Conservation (phyloP, 2,329 filamentous ascomycete genomes). For the Ceratocystis variospora region DNA sequence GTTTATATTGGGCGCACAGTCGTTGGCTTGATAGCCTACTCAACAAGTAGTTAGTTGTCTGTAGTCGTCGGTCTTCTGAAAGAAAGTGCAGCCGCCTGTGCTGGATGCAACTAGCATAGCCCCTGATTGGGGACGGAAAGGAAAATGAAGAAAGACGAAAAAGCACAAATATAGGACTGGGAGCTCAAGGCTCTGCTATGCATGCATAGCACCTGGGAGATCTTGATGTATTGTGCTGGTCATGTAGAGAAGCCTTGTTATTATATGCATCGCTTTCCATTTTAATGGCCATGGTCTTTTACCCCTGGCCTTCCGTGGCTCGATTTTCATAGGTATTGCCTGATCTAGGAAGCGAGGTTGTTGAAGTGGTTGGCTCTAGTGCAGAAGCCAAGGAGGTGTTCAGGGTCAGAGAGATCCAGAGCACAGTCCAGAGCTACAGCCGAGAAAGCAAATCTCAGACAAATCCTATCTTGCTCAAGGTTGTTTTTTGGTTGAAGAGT, state of each 20-base stretch:
- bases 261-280: not conserved
- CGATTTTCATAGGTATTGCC: not conserved
- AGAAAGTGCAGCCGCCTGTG: not conserved
- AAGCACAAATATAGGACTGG: too few species aligned
- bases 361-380: not conserved
- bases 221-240: too few species aligned
- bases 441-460: slow-evolving; percentile 2
- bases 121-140: not conserved
- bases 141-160: not conserved
- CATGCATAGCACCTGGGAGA: too few species aligned
- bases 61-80: not conserved
- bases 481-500: not conserved
- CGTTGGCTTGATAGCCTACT: not conserved
- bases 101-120: not conserved
- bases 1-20: slow-evolving; percentile 5
- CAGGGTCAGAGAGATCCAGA: not conserved
- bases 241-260: not conserved
- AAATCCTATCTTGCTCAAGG: not conserved
- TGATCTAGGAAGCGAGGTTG: not conserved
- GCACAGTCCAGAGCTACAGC: not conserved
- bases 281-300: not conserved
- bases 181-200: too few species aligned
- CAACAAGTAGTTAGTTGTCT: not conserved
- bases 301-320: not conserved
- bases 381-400: not conserved